Conservation (phyloP, 495 filamentous ascomycete genomes). For the Amphirosellinia nigrospora region DNA sequence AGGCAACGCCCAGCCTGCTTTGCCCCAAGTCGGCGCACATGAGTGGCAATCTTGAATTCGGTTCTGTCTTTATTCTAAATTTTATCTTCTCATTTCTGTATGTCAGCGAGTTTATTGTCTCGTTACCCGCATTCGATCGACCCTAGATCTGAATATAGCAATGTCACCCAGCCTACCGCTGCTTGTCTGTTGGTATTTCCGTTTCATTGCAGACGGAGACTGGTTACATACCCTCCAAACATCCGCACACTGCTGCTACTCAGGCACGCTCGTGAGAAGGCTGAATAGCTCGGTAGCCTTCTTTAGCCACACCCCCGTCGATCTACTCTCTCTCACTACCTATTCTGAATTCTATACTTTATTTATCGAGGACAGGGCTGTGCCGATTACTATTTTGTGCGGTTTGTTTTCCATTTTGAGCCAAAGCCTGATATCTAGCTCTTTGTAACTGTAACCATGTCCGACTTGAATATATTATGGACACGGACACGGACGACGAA, state of each 20-base stretch:
- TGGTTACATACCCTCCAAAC: slow-evolving; percentile 26
- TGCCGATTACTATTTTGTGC: slow-evolving; percentile 36
- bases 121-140: slow-evolving; percentile 37
- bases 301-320: slow-evolving; percentile 41
- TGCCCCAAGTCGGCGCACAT: slow-evolving; percentile 31
- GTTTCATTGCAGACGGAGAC: slow-evolving; percentile 44
- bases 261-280: slow-evolving; percentile 36
- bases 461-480: slow-evolving; percentile 57
- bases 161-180: slow-evolving; percentile 47
- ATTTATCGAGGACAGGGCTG: slow-evolving; percentile 47
- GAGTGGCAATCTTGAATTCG: slow-evolving; percentile 27
- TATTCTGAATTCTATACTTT: slow-evolving; percentile 43
- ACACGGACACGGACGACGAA: slow-evolving; percentile 49
- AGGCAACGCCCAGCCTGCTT: slow-evolving; percentile 30
- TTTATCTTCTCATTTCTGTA: slow-evolving; percentile 16
- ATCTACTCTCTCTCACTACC: slow-evolving; percentile 34
- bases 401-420: slow-evolving; percentile 50
- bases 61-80: slow-evolving; percentile 22
- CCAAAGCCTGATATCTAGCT: slow-evolving; percentile 18
- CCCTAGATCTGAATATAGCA: slow-evolving; percentile 55
- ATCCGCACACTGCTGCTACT: slow-evolving; percentile 8
- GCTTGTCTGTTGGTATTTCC: slow-evolving; percentile 40
- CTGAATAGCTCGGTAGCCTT: slow-evolving; percentile 41
- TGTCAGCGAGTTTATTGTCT: slow-evolving; percentile 21
- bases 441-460: slow-evolving; percentile 51